Conservation (phyloP, 306 rosid genomes). For the Quercus variabilis region DNA sequence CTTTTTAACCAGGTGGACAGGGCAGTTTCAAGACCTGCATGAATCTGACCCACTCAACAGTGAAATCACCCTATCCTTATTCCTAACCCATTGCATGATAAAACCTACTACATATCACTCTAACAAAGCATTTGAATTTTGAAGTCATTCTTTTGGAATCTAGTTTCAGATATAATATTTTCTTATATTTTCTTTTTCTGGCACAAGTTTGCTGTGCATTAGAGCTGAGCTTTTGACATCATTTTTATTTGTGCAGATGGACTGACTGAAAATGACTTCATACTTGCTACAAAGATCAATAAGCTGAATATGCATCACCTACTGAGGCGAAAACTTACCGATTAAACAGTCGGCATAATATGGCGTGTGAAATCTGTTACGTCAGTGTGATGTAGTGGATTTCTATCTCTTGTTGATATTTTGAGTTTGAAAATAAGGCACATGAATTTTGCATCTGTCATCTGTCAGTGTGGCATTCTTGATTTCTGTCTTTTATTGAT, state of each 20-base stretch:
- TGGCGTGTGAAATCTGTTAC: neutral
- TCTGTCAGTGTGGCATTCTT: neutral
- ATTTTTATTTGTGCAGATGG: constrained; percentile 57
- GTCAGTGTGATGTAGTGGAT: neutral
- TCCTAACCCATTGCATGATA: neutral
- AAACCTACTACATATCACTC: neutral
- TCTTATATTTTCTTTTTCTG: neutral
- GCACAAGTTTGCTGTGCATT: neutral
- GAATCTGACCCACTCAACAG: neutral
- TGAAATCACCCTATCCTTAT: neutral
- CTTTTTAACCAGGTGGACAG: no score
- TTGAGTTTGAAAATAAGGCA: neutral
- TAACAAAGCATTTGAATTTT: neutral
- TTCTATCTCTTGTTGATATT: neutral
- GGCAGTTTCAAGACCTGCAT: neutral
- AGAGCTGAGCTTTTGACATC: neutral
- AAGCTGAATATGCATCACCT: constrained; percentile 47
- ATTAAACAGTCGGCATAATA: neutral
- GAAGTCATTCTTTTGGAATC: neutral
- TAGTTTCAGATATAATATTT: neutral
- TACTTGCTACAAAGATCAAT: constrained; percentile 82
- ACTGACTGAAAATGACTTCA: constrained; percentile 87
- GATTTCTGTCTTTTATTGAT: neutral
- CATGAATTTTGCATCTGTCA: neutral
- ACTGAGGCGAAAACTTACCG: constrained; percentile 45